phyloP scores from a whole-genome alignment of 352 stramenopile genomes.

The Phytophthora sp. region DNA sequence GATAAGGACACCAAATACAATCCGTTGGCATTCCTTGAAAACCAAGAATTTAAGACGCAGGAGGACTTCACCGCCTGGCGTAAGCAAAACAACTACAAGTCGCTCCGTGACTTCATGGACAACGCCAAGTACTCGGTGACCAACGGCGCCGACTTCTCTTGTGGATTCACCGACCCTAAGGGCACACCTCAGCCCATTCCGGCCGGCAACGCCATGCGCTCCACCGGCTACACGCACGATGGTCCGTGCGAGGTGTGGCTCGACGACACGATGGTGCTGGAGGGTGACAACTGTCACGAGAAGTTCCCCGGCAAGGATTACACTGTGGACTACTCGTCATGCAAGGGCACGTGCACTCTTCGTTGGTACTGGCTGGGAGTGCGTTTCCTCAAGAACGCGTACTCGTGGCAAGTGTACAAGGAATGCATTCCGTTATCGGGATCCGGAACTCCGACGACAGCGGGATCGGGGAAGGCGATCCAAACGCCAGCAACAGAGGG shows the following conservation, averaged over 20 bases:
- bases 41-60: constrained; percentile 42
- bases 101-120: constrained; percentile 52
- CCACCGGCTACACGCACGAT: constrained; percentile 51
- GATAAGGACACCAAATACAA: constrained; percentile 43
- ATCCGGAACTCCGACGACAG: not conserved
- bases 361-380: constrained; percentile 31
- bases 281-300: constrained; percentile 36
- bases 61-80: constrained; percentile 43
- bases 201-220: constrained; percentile 23
- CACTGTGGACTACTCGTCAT: constrained; percentile 30
- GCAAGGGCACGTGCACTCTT: constrained; percentile 19
- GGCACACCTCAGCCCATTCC: constrained; percentile 41
- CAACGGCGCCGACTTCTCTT: constrained; percentile 29
- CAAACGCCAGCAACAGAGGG: not conserved
- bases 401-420: constrained; percentile 74
- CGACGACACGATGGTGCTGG: constrained; percentile 34
- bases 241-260: constrained; percentile 43
- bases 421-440: constrained; percentile 32
- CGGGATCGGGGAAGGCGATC: not conserved
- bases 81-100: constrained; percentile 40
- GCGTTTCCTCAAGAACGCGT: constrained; percentile 39
- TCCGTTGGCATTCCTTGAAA: constrained; percentile 53
- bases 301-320: constrained; percentile 31
- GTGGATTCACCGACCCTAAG: constrained; percentile 32
- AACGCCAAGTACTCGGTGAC: constrained; percentile 34